phyloP scores from a whole-genome alignment of 2,329 filamentous ascomycete species.

The Dactylellina drechsleri region DNA sequence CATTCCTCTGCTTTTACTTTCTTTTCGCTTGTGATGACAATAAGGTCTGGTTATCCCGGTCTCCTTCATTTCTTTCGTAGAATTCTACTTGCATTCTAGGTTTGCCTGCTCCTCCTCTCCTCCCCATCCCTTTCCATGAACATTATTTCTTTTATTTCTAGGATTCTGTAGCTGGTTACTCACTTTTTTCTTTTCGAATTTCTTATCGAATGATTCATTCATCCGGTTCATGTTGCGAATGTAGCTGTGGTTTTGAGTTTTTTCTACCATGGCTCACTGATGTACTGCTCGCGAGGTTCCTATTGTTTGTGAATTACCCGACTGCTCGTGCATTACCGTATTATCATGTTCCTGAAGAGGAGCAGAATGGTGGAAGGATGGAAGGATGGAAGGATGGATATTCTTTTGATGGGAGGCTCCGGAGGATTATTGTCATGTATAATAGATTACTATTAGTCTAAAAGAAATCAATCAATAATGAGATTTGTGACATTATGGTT shows the following conservation, averaged over 20 bases:
- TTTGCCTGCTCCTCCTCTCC: constrained; percentile 17
- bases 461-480: constrained; percentile 3
- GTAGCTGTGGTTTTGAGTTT: background rate
- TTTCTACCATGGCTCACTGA: background rate
- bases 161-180: constrained; percentile 24
- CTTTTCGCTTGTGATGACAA: constrained; percentile 5
- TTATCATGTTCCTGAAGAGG: background rate
- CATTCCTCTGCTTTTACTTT: constrained; percentile 6
- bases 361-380: background rate
- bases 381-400: constrained; percentile 6
- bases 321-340: constrained; percentile 11
- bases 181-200: constrained; percentile 8
- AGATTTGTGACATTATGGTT: background rate
- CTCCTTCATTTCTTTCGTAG: background rate
- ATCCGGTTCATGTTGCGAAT: background rate
- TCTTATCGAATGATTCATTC: constrained; percentile 6
- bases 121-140: constrained; percentile 8
- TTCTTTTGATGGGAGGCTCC: background rate
- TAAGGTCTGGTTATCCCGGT: background rate
- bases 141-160: too few relatives aligned
- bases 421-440: constrained; percentile 42
- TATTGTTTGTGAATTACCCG: background rate
- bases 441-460: constrained; percentile 39
- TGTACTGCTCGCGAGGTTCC: too few relatives aligned
- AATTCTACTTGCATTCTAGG: background rate